Percentiles rank a stretch among this genome's conserved stretches.
These are phyloP conservation scores for Incumbomyces delicatus DNA, from an alignment of 2,329 filamentous ascomycete species.

Conservation along the genomic window DNA sequence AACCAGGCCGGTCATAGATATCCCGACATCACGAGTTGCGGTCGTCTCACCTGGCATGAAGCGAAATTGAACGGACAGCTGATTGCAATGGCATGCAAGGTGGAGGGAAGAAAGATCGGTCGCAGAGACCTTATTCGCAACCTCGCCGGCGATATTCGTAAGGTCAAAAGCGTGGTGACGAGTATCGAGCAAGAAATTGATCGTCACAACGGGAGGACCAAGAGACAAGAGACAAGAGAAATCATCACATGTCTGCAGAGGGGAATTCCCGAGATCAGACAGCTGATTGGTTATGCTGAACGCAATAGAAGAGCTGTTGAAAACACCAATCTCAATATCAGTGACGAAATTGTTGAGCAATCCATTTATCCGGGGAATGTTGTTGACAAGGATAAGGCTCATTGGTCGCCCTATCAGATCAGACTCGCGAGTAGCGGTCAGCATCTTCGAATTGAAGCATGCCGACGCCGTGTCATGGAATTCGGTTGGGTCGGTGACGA, in stretches of 20 bases:
- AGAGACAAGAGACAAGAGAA: conserved; percentile 7
- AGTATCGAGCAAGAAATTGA: conserved; percentile 13
- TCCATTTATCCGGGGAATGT: conserved; percentile 16
- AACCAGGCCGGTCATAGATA: too few species aligned
- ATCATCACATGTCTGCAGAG: conserved; percentile 10
- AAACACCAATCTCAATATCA: conserved; percentile 9
- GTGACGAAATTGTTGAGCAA: conserved; percentile 20
- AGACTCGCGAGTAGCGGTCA: conserved; percentile 4
- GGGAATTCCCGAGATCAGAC: background rate
- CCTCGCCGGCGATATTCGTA: conserved; percentile 17
- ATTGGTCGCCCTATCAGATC: conserved; percentile 17
- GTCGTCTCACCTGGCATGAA: conserved; percentile 3
- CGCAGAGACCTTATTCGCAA: conserved; percentile 16
- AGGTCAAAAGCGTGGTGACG: conserved; percentile 13
- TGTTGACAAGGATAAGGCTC: background rate
- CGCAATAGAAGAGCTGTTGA: conserved; percentile 11
- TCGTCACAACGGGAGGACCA: conserved; percentile 1
- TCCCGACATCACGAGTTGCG: conserved; percentile 13
- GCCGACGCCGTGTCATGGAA: background rate
- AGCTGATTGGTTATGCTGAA: conserved; percentile 11
- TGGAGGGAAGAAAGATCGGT: conserved; percentile 21
- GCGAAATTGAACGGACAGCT: conserved; percentile 13
- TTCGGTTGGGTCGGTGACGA: conserved; percentile 9
- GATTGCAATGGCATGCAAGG: conserved; percentile 23
- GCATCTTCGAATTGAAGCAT: conserved; percentile 8